A percentile compares a stretch with the other conserved stretches of the same genome.
Evolutionary conservation across 768 basidiomycete species (phyloP).

Genomic region (Russula emetica): DNA sequence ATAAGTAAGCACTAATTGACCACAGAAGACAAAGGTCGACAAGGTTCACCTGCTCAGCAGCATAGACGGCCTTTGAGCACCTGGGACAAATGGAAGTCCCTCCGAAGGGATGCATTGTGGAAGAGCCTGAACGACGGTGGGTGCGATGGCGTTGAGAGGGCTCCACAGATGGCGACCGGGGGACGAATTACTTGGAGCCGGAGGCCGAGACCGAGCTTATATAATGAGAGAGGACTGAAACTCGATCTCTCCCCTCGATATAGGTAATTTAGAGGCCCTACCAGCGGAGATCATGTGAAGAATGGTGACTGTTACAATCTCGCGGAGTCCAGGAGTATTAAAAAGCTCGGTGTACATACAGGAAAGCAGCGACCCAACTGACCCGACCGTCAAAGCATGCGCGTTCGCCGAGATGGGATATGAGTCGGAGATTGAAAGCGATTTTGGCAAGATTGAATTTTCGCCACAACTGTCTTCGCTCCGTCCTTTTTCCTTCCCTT

Average conservation of each 20-base stretch:
- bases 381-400: not conserved
- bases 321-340: not conserved
- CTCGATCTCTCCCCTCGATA: not conserved
- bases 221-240: not conserved
- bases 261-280: no score
- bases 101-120: conserved; percentile 64
- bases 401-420: conserved; percentile 23
- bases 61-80: conserved; percentile 76
- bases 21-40: not conserved
- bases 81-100: conserved; percentile 68
- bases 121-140: not conserved
- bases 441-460: conserved; percentile 34
- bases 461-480: conserved; percentile 28
- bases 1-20: not conserved
- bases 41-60: conserved; percentile 72
- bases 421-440: conserved; percentile 43
- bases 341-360: not conserved
- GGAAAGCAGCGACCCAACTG: not conserved
- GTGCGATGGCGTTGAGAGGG: not conserved
- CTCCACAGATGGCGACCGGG: not conserved
- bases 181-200: conserved; percentile 4
- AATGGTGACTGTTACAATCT: not conserved
- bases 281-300: not conserved
- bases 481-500: conserved; percentile 32
- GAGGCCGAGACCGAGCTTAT: conserved; percentile 4